Evolutionary conservation across 306 rosid species (phyloP).

Genomic region (apple (Malus domestica)): ASM211411v1 NC_041790.1:355001-355500

Average conservation of each 20-base stretch:
- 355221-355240: background rate
- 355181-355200: background rate
- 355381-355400: background rate
- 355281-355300: background rate
- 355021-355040: conserved; percentile 2
- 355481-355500: background rate
- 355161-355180: background rate
- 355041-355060: background rate
- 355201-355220: background rate
- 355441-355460: background rate
- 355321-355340: background rate
- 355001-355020: background rate
- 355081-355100: background rate
- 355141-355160: background rate
- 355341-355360: background rate
- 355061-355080: background rate
- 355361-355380: background rate
- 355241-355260: background rate
- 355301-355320: background rate
- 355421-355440: background rate
- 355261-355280: background rate
- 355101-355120: background rate
- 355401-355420: background rate
- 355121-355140: background rate
- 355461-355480: background rate